These are phyloP conservation scores for Sungouiozyma intestinalis DNA, from an alignment of 805 yeast genomes.

Conservation along the genomic window DNA sequence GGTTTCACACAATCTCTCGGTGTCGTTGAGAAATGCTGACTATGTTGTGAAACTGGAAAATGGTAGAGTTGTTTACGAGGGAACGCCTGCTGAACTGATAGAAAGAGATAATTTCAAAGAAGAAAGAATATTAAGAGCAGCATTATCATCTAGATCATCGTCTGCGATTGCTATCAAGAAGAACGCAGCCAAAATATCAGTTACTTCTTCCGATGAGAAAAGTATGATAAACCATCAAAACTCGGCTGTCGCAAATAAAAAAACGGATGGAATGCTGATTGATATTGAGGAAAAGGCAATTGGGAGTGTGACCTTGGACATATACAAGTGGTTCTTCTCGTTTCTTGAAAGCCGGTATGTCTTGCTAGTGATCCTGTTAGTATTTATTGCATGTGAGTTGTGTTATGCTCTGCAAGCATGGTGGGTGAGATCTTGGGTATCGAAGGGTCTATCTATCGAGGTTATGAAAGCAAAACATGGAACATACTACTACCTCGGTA, in stretches of 20 bases:
- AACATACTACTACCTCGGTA: slow-evolving; percentile 48
- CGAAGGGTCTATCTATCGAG: slow-evolving; percentile 10
- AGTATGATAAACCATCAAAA: slow-evolving; percentile 15
- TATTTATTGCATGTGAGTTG: slow-evolving; percentile 48
- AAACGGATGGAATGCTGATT: slow-evolving; percentile 53
- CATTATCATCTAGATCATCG: slow-evolving; percentile 45
- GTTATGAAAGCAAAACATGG: not conserved
- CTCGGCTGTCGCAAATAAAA: slow-evolving; percentile 40
- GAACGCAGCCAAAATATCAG: slow-evolving; percentile 15
- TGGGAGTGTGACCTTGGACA: slow-evolving; percentile 68
- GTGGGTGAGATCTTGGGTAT: slow-evolving; percentile 84
- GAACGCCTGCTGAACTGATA: slow-evolving; percentile 53
- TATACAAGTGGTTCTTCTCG: slow-evolving; percentile 56
- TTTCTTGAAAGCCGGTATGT: slow-evolving; percentile 56
- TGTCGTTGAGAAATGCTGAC: slow-evolving; percentile 66
- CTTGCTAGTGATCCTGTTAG: slow-evolving; percentile 37
- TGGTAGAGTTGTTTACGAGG: slow-evolving; percentile 64
- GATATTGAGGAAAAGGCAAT: slow-evolving; percentile 76
- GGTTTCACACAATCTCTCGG: slow-evolving; percentile 83
- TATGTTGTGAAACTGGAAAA: slow-evolving; percentile 67
- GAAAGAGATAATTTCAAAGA: slow-evolving; percentile 61
- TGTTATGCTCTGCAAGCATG: slow-evolving; percentile 63
- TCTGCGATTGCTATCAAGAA: slow-evolving; percentile 38
- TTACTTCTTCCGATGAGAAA: too few relatives aligned
- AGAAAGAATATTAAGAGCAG: slow-evolving; percentile 58